Percentiles rank a stretch among this genome's conserved stretches.
Evolutionary conservation across 495 filamentous ascomycete species (phyloP).

Genomic region (Saxophila tyrrhenica): DNA sequence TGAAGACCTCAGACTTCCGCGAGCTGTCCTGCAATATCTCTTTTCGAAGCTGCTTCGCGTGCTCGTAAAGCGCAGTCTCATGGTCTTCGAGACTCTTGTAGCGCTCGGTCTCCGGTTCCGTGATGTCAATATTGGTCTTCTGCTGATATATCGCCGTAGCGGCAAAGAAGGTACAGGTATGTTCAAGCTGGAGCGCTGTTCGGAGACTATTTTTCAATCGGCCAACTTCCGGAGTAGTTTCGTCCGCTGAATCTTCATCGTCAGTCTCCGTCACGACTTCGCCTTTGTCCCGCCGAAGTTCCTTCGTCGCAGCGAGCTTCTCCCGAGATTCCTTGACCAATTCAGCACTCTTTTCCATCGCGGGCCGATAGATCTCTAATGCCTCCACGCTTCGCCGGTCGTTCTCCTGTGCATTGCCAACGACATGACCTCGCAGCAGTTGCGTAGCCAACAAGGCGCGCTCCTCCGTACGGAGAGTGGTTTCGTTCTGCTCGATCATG

Average conservation of each 20-base stretch:
- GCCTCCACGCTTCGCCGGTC: constrained; percentile 41
- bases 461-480: constrained; percentile 51
- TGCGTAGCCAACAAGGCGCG: constrained; percentile 49
- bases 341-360: constrained; percentile 39
- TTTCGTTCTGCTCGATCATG: constrained; percentile 77
- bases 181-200: constrained; percentile 63
- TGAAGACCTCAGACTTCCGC: constrained; percentile 33
- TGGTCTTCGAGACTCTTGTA: constrained; percentile 53
- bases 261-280: constrained; percentile 26
- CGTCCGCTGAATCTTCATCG: constrained; percentile 31
- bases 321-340: constrained; percentile 55
- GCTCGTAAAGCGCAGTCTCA: constrained; percentile 63
- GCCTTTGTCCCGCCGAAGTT: constrained; percentile 22
- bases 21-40: constrained; percentile 47
- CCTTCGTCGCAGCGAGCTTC: constrained; percentile 43
- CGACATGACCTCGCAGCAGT: constrained; percentile 58
- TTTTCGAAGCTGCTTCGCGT: constrained; percentile 61
- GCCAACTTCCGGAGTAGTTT: constrained; percentile 40
- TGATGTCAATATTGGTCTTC: constrained; percentile 54
- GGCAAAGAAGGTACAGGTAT: constrained; percentile 72
- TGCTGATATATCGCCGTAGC: constrained; percentile 76
- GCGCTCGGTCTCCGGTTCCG: constrained; percentile 50
- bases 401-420: constrained; percentile 48
- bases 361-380: constrained; percentile 53
- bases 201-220: constrained; percentile 57